Evolutionary conservation across 345 rosid genomes (phyloP), one percentile per base, ranked within the genome.

Genomic region (Angophora floribunda): DNA sequence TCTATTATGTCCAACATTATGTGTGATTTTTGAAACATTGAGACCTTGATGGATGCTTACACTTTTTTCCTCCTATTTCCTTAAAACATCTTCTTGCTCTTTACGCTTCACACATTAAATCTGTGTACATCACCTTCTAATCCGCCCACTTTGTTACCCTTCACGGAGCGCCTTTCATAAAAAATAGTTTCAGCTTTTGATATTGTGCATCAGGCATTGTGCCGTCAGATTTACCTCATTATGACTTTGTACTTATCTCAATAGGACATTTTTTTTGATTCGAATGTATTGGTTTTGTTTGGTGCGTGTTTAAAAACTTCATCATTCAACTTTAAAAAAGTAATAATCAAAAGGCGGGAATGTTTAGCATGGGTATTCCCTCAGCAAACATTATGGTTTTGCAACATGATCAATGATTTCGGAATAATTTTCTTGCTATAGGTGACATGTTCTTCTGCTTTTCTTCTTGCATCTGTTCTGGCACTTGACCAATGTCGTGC

Each of bases 141-240:
- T 75, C 84, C 4, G 2, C 49, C 84, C 41, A 41, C 49, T 75
- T 19, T 41, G 41, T 63, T n/a, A 13, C 9, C 75, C 36, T 63
- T 63, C 10, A n/a, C 4, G 19, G 41, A 63, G 36, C 36, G 8
- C 75, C 30, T 75, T 44, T 5, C 26, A 41, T 41, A 75, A 36
- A 36, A 75, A 41, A 75, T 45, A 36, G 49, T 45, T 9, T 75
- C 4, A 12, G 11, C 49, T 19, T 75, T 75, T 1, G 91, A 47
- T 91, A 95, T 30, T 94, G 93, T 85, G 95, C 99, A 26, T 94
- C 93, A 61, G 94, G 95, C 52, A 88, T 91, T 78, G 87, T 95
- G 87, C 75, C n/a, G 75, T 63, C 75, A 63, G 36, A 63, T 63
- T 63, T n/a, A n/a, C 75, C 41, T n/a, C 30, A 6, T 75, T 19